Conservation (phyloP, 2,329 filamentous ascomycete genomes). For the Pseudocercospora fuligena region DNA sequence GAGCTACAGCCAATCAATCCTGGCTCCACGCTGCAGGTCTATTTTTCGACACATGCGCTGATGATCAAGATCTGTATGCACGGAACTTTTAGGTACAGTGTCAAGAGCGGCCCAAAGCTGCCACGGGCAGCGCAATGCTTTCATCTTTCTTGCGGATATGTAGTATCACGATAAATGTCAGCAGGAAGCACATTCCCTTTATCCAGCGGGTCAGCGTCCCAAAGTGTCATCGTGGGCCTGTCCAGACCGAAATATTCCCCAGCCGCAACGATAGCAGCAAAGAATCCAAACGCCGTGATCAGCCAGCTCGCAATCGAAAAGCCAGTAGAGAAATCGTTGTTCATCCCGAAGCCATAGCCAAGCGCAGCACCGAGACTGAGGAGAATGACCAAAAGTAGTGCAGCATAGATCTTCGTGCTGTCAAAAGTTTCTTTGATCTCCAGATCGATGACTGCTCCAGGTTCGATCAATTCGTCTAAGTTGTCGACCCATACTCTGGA, state of each 20-base stretch:
- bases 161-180: not conserved
- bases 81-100: too few species aligned
- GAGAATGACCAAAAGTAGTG: slow-evolving; percentile 23
- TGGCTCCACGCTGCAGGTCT: too few species aligned
- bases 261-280: slow-evolving; percentile 28
- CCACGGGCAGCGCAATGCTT: too few species aligned
- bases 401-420: slow-evolving; percentile 26
- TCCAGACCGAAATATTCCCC: slow-evolving; percentile 27
- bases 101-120: too few species aligned
- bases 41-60: too few species aligned
- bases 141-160: not conserved
- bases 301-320: slow-evolving; percentile 30
- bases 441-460: slow-evolving; percentile 27
- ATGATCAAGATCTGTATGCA: too few species aligned
- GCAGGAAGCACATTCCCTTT: not conserved
- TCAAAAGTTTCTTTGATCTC: slow-evolving; percentile 30
- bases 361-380: slow-evolving; percentile 24
- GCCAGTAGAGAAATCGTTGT: slow-evolving; percentile 27
- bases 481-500: slow-evolving; percentile 17
- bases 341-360: slow-evolving; percentile 26
- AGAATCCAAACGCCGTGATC: slow-evolving; percentile 29
- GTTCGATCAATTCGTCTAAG: slow-evolving; percentile 22
- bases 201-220: slow-evolving; percentile 12
- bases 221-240: slow-evolving; percentile 22
- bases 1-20: too few species aligned